Evolutionary conservation across 768 basidiomycete genomes (phyloP).

Genomic region (Antrodiella citrinella): DNA sequence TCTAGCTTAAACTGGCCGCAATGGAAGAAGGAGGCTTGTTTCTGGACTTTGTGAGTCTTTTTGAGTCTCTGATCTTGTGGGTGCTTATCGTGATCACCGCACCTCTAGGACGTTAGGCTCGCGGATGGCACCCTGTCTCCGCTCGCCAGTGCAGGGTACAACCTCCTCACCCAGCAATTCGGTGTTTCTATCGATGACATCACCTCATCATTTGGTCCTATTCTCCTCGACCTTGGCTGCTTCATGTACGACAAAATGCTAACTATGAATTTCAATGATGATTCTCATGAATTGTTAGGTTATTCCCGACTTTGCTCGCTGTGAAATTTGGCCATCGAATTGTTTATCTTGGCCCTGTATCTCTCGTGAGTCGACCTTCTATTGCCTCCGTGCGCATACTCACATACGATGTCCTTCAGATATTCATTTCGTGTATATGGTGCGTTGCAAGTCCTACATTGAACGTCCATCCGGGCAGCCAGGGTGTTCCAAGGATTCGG

Average conservation of each 20-base stretch:
- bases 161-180: conserved; percentile 32
- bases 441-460: conserved; percentile 35
- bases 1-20: conserved; percentile 31
- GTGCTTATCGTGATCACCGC: background rate
- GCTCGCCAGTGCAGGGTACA: conserved; percentile 36
- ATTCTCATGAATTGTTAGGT: conserved; percentile 15
- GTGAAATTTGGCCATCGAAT: conserved; percentile 39
- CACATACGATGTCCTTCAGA: conserved; percentile 24
- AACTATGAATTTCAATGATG: background rate
- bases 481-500: conserved; percentile 39
- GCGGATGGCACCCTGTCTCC: conserved; percentile 35
- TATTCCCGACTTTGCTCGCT: conserved; percentile 30
- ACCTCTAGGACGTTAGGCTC: conserved; percentile 29
- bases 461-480: conserved; percentile 32
- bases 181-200: conserved; percentile 34
- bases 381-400: background rate
- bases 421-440: conserved; percentile 39
- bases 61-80: no score
- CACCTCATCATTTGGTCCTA: conserved; percentile 33
- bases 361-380: conserved; percentile 22
- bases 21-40: conserved; percentile 39
- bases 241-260: conserved; percentile 27
- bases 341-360: conserved; percentile 33
- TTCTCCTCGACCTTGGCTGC: conserved; percentile 32
- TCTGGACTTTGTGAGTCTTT: conserved; percentile 32